Percentiles rank a stretch among this genome's conserved stretches.
Evolutionary conservation across 2,329 filamentous ascomycete genomes (phyloP).

Genomic region (Monosporascus sp.): DNA sequence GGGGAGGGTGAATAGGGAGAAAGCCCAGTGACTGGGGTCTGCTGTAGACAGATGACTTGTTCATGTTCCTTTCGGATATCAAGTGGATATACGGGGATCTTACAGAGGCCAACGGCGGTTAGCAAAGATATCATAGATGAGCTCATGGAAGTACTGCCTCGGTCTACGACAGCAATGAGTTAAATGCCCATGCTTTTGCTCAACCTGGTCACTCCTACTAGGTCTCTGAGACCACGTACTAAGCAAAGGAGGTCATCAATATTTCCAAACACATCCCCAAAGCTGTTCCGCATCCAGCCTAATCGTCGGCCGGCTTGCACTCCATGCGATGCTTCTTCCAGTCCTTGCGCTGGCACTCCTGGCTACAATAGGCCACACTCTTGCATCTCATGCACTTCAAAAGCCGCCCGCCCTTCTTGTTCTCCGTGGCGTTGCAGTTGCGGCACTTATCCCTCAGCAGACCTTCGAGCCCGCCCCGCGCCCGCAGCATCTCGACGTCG

Average conservation of each 20-base stretch:
- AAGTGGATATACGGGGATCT: no score
- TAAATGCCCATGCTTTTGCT: no score
- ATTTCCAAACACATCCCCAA: neutral
- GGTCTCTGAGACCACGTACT: neutral
- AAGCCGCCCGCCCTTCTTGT: constrained; percentile 26
- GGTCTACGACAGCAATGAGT: no score
- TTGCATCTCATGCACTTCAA: constrained; percentile 42
- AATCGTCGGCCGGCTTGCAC: constrained; percentile 23
- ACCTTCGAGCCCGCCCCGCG: neutral
- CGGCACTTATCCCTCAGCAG: constrained; percentile 26
- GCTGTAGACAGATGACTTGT: neutral
- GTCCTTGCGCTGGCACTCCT: constrained; percentile 48
- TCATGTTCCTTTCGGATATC: no score
- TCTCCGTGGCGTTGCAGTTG: constrained; percentile 31
- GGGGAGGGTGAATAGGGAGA: constrained; percentile 1
- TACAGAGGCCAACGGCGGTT: no score
- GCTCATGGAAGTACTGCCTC: no score
- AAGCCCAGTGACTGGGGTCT: neutral
- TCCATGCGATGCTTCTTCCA: constrained; percentile 48
- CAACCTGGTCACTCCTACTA: no score
- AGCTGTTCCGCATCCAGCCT: neutral
- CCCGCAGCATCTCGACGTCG: constrained; percentile 11
- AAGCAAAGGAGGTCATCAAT: neutral
- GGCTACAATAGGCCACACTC: constrained; percentile 44
- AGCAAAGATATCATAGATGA: no score